These are phyloP conservation scores for Psophocarpus tetragonolobus DNA, from an alignment of 306 rosid species.

Conservation along the genomic window DNA sequence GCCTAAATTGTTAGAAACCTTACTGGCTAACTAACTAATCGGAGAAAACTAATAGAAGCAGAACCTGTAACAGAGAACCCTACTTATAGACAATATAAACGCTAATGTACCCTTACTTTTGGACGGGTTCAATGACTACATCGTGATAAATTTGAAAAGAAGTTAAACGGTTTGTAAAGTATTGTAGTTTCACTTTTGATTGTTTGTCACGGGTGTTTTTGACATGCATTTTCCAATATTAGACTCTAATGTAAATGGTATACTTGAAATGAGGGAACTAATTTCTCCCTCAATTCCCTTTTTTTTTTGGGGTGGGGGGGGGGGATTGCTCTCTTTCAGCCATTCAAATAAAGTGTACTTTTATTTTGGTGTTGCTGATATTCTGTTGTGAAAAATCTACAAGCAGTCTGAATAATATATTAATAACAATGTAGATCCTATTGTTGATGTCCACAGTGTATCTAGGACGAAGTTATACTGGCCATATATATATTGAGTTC, in stretches of 20 bases:
- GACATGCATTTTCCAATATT: not conserved
- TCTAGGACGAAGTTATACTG: conserved; percentile 18
- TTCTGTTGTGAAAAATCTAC: not conserved
- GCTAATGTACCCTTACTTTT: not conserved
- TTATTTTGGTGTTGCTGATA: not conserved
- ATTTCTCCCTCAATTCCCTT: conserved; percentile 8
- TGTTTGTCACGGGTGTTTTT: conserved; percentile 2
- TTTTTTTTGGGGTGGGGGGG: too few relatives aligned
- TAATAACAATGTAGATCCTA: conserved; percentile 3
- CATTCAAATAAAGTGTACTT: not conserved
- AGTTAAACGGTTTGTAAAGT: conserved; percentile 2
- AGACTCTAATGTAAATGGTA: not conserved
- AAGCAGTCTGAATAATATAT: not conserved
- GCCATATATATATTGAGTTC: conserved; percentile 1
- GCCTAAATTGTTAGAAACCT: not conserved
- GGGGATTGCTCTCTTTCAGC: not conserved
- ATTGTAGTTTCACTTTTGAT: conserved; percentile 17
- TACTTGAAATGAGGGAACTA: conserved; percentile 13
- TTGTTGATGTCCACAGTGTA: not conserved
- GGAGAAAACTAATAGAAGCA: not conserved
- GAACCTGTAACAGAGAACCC: not conserved
- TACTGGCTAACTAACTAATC: not conserved
- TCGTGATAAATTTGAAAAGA: conserved; percentile 1
- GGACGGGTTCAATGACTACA: conserved; percentile 8
- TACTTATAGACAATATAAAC: not conserved